Evolutionary conservation across 2,329 filamentous ascomycete genomes (phyloP), one percentile per base, ranked within the genome.

Genomic region (Leptodontidium sp.): DNA sequence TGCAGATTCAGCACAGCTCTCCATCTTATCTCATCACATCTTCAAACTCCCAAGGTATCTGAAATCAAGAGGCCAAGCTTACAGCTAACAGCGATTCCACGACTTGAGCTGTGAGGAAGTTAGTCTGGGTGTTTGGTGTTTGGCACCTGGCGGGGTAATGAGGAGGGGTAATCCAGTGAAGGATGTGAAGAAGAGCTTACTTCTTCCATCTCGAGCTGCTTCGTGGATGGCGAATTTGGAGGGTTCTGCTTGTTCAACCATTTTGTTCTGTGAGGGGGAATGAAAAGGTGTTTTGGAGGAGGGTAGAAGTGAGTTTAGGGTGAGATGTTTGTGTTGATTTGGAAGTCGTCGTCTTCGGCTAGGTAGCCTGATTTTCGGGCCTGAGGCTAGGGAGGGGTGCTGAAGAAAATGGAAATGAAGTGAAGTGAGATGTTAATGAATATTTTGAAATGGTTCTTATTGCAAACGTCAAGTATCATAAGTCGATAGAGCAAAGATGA

Each of bases 171-270:
- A 32, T 24, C 32, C 35, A 35, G 58, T 2, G 14, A 5, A 26
- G 69, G 35, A 67, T 47, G 17, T n/a, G 14, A 2, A 6, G 64
- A 57, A 57, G 61, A 69, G 55, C 85, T 78, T 85, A 97, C 94
- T 86, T 84, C 89, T 91, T 52, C 94, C 94, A 79, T 97, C 93
- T 67, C 94, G 88, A 70, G 91, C 91, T 52, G 95, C 95, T 73
- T 92, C 92, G 78, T 98, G 95, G 53, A 98, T 90, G 35, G 93
- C 91, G 75, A 90, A 98, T 75, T 91, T 93, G 63, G 89, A 84
- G 68, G 83, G 79, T 59, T 82, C 79, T 66, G 69, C 79, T 66
- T 70, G 74, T 40, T 61, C 38, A 3, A 55, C 17, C 59, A 64
- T 70, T 43, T 55, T 59, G 15, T 45, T 50, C 14, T 50, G 24